These are phyloP conservation scores for Glycine soja DNA, from an alignment of 306 rosid species.

Conservation along the genomic window DNA sequence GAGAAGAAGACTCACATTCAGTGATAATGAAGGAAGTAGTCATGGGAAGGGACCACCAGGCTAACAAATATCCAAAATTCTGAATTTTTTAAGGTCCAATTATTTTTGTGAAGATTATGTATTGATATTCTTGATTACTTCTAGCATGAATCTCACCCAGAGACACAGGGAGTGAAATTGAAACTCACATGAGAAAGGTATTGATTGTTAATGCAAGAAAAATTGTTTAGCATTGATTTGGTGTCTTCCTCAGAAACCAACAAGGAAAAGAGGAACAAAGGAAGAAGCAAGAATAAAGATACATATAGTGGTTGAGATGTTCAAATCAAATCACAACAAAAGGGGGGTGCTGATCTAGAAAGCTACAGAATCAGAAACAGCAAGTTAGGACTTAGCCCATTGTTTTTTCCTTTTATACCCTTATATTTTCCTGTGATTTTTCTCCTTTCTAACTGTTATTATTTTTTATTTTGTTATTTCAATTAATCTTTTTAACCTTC, in stretches of 20 bases:
- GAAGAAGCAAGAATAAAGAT: neutral
- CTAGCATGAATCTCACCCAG: slow-evolving; percentile 38
- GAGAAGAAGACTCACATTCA: slow-evolving; percentile 67
- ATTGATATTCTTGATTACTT: slow-evolving; percentile 36
- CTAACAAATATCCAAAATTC: slow-evolving; percentile 28
- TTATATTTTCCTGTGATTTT: neutral
- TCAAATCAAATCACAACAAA: slow-evolving; percentile 43
- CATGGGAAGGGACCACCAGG: slow-evolving; percentile 54
- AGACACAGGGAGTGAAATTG: slow-evolving; percentile 13
- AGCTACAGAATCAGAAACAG: slow-evolving; percentile 52
- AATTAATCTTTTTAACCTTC: slow-evolving; percentile 10
- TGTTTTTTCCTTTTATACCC: slow-evolving; percentile 28
- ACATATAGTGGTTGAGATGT: slow-evolving; percentile 47
- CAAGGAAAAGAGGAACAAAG: neutral
- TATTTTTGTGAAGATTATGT: slow-evolving; percentile 47
- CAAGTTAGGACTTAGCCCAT: slow-evolving; percentile 44
- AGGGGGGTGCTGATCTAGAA: slow-evolving; percentile 46
- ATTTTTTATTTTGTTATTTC: neutral
- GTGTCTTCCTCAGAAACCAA: slow-evolving; percentile 41
- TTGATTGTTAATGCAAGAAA: slow-evolving; percentile 44
- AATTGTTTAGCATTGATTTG: slow-evolving; percentile 48
- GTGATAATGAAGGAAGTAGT: slow-evolving; percentile 46
- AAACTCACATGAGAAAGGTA: slow-evolving; percentile 31
- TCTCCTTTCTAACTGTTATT: slow-evolving; percentile 15
- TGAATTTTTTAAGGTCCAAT: slow-evolving; percentile 35